phyloP scores from a whole-genome alignment of 73 alveolate species.

The Breviolum minutum region DNA sequence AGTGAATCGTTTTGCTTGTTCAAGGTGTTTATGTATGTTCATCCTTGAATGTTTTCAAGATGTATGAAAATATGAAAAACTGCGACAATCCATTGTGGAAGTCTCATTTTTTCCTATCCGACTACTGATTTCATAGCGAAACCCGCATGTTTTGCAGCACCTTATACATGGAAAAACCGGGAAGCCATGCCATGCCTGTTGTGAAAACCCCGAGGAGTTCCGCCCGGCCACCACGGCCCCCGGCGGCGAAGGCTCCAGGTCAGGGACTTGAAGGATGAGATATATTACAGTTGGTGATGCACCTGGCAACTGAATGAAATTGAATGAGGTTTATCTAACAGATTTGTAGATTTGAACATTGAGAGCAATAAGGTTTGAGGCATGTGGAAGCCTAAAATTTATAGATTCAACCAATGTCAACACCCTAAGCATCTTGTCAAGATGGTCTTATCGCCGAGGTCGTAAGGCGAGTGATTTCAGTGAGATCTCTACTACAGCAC shows the following conservation, averaged over 20 bases:
- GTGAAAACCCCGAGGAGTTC: too few species aligned
- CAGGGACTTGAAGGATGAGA: neutral
- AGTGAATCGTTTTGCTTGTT: too few species aligned
- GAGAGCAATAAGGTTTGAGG: neutral
- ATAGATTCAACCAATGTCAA: too few species aligned
- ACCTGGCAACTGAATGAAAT: neutral
- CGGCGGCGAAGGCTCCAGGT: neutral
- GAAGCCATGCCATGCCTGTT: too few species aligned
- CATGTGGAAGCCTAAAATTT: neutral
- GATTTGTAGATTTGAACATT: neutral
- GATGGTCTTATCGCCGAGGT: neutral
- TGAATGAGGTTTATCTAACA: neutral
- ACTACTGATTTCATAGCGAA: too few species aligned
- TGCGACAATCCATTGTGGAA: too few species aligned
- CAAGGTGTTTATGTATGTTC: too few species aligned
- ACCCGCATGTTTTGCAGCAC: neutral
- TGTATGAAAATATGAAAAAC: too few species aligned
- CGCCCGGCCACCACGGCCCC: conserved; percentile 23
- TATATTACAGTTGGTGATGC: neutral
- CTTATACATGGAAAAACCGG: too few species aligned
- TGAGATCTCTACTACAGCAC: conserved; percentile 36
- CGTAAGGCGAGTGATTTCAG: conserved; percentile 19
- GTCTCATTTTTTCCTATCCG: too few species aligned
- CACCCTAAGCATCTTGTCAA: too few species aligned
- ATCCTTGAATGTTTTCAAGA: too few species aligned